Evolutionary conservation across 139 green algal species (phyloP), one percentile per base, ranked within the genome.

Genomic region (Pleodorina starrii): DNA sequence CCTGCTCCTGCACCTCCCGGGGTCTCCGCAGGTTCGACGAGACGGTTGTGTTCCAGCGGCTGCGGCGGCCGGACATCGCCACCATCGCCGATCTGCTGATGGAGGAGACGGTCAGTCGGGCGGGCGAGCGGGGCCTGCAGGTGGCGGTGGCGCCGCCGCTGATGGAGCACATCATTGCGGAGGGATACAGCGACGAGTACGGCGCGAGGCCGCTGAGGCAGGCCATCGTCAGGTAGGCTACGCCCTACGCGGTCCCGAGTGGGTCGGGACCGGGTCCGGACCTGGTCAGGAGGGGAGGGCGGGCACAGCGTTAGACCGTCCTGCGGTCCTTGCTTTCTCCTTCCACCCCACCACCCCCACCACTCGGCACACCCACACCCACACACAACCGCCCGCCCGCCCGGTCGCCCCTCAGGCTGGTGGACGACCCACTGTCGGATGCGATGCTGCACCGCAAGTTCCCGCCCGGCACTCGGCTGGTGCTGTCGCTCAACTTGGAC

Each of bases 31-130:
- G 89, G 59, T 90, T 91, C 73, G 90, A 91, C 76, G 90, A 91
- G 89, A 92, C 97, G 74, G 91, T 99, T 6, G 94, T 98, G 7
- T 99, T 99, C 94, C 84, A 93, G 29, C 94, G 89, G 78, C 93
- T 99, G 69, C 73, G 84, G 38, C 79, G 85, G 29, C n/a, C 80
- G 0, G 73, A 97, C 59, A 87, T 98, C 51, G 59, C 57, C 7
- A 29, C n/a, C 42, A 98, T 99, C 63, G 95, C 95, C 0, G 51
- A 88, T 43, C 72, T 98, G 60, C 89, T 97, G 89, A 89, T 98
- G 66, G 84, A 84, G 5, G 92, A 97, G 83, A 97, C 93, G 10
- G 60, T 80, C 9, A 43, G 10, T 3, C 94, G 93, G 25, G 80
- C 96, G 51, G 81, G 35, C 1, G 90, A 85, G 44, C 86, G 96